These are phyloP conservation scores for Aspergillus sp. DNA, from an alignment of 2,329 filamentous ascomycete species.

Conservation along the genomic window DNA sequence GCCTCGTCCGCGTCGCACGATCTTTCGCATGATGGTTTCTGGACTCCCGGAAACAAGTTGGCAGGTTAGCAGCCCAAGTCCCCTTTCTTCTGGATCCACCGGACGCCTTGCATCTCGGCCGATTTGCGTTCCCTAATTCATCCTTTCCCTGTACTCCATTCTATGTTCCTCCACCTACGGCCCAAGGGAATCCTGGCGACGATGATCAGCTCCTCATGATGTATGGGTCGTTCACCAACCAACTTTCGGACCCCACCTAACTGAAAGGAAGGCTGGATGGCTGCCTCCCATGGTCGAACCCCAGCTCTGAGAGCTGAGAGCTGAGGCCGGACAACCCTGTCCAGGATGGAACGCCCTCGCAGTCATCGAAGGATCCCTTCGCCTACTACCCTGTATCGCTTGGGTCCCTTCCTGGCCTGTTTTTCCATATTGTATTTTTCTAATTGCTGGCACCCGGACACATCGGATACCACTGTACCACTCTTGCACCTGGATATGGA, in stretches of 20 bases:
- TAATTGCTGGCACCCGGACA: slow-evolving; percentile 4
- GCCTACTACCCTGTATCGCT: slow-evolving; percentile 8
- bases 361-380: slow-evolving; percentile 21
- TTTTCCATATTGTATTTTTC: slow-evolving; percentile 2
- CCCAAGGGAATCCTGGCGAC: neutral
- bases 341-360: slow-evolving; percentile 13
- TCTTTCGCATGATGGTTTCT: slow-evolving; percentile 95
- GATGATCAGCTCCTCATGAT: neutral
- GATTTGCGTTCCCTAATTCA: slow-evolving; percentile 21
- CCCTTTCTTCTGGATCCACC: slow-evolving; percentile 33
- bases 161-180: neutral
- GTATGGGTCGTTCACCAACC: neutral
- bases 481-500: slow-evolving; percentile 59
- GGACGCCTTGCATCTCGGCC: slow-evolving; percentile 23
- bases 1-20: slow-evolving; percentile 86
- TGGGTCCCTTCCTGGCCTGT: slow-evolving; percentile 1
- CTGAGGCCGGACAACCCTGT: slow-evolving; percentile 3
- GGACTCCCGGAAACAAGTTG: slow-evolving; percentile 99
- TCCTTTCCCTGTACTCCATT: neutral
- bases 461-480: slow-evolving; percentile 23
- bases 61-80: slow-evolving; percentile 80
- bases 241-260: neutral
- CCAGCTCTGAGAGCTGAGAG: slow-evolving; percentile 2
- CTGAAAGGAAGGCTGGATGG: slow-evolving; percentile 1
- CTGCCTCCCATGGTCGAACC: neutral